Evolutionary conservation across 495 filamentous ascomycete species (phyloP).

Genomic region (Margaritispora aquatica): DNA sequence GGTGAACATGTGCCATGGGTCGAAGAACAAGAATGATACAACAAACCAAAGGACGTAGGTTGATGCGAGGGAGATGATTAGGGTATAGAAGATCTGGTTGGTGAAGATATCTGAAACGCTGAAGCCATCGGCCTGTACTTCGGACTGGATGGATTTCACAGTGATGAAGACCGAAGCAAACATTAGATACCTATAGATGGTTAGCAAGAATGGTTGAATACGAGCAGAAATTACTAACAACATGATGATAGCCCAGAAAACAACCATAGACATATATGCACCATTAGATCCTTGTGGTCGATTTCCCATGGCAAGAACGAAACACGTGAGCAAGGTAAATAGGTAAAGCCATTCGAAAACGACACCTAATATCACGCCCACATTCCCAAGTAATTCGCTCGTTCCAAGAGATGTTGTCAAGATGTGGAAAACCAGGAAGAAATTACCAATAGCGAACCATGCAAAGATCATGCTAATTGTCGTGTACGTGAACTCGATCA

Average conservation of each 20-base stretch:
- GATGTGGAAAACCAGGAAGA: constrained; percentile 99
- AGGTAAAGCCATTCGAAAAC: constrained; percentile 97
- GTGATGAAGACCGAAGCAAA: constrained; percentile 96
- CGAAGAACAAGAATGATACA: constrained; percentile 89
- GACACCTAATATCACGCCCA: constrained; percentile 74
- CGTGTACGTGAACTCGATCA: constrained; percentile 90
- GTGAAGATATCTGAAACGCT: constrained; percentile 65
- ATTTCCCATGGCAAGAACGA: constrained; percentile 92
- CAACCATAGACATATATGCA: constrained; percentile 93
- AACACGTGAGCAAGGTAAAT: constrained; percentile 85
- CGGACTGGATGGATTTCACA: constrained; percentile 69
- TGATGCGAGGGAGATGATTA: constrained; percentile 84
- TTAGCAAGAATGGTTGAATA: constrained; percentile 5
- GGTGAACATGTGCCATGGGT: constrained; percentile 99
- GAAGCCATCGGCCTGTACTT: constrained; percentile 56
- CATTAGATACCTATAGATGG: constrained; percentile 66
- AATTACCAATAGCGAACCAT: constrained; percentile 99
- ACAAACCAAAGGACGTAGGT: constrained; percentile 95
- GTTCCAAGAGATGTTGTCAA: constrained; percentile 78
- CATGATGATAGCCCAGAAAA: constrained; percentile 97
- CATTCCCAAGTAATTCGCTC: constrained; percentile 58
- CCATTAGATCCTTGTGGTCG: constrained; percentile 89
- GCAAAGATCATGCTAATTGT: constrained; percentile 96
- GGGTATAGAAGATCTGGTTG: constrained; percentile 85
- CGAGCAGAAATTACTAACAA: constrained; percentile 44